Conservation (phyloP, 179 eudicot genomes). For the Silene vulgaris region DNA sequence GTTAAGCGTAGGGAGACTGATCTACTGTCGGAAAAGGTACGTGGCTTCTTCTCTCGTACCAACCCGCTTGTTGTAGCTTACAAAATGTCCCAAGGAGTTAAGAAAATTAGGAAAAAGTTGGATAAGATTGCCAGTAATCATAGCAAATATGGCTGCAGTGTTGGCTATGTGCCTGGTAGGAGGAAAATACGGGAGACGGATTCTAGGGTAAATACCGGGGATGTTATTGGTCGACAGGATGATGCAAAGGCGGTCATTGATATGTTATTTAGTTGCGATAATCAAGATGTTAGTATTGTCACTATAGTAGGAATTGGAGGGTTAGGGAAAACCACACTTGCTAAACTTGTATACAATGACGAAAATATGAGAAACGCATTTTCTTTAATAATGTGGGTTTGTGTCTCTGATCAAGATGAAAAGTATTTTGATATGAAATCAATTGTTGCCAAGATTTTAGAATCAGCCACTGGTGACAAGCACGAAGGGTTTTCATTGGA, state of each 20-base stretch:
- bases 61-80: slow-evolving; percentile 1
- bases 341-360: slow-evolving; percentile 25
- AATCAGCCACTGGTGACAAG: slow-evolving; percentile 15
- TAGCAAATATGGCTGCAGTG: slow-evolving; percentile 1
- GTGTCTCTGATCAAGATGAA: slow-evolving; percentile 28
- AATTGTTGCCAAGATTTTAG: slow-evolving; percentile 7
- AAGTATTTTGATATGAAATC: slow-evolving; percentile 11
- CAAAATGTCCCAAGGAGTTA: slow-evolving; percentile 9
- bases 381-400: slow-evolving; percentile 25
- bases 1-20: background rate
- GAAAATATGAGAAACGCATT: background rate
- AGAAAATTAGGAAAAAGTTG: slow-evolving; percentile 2
- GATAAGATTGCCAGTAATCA: slow-evolving; percentile 14
- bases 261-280: background rate
- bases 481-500: slow-evolving; percentile 10
- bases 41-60: background rate
- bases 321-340: slow-evolving; percentile 28
- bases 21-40: background rate
- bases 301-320: slow-evolving; percentile 26
- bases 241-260: slow-evolving; percentile 8
- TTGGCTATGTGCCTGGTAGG: background rate
- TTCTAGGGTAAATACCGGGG: background rate
- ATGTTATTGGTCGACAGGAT: slow-evolving; percentile 22
- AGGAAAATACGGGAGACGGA: slow-evolving; percentile 8
- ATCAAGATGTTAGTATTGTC: background rate